A percentile compares a stretch with the other conserved stretches of the same genome.
Evolutionary conservation across 2,329 filamentous ascomycete genomes (phyloP).

Genomic region (Stachybotrys chlorohalonatus): DNA sequence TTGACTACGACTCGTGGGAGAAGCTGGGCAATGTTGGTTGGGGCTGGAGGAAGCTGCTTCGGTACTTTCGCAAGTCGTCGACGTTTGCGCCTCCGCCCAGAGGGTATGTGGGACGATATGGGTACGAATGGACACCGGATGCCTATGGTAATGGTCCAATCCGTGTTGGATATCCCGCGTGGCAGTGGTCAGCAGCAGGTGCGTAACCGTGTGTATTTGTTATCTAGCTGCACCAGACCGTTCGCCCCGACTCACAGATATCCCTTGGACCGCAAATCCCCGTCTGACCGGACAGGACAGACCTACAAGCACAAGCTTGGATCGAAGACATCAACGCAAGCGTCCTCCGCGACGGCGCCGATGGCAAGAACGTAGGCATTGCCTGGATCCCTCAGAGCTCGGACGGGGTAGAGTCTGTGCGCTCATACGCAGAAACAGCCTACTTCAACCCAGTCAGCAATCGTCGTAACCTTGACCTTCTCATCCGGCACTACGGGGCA

Average conservation of each 20-base stretch:
- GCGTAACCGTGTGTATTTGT: neutral
- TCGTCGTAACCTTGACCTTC: constrained; percentile 10
- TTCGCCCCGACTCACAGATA: neutral
- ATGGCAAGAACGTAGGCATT: constrained; percentile 12
- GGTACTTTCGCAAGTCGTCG: constrained; percentile 12
- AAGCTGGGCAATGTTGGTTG: constrained; percentile 25
- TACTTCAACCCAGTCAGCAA: constrained; percentile 9
- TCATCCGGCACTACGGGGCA: constrained; percentile 12
- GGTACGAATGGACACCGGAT: constrained; percentile 9
- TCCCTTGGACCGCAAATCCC: too few relatives aligned
- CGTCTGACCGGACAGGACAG: neutral
- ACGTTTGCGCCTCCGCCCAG: constrained; percentile 8
- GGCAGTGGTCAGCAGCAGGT: constrained; percentile 15
- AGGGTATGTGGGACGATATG: constrained; percentile 10
- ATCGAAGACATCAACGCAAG: constrained; percentile 7
- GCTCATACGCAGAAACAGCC: constrained; percentile 11
- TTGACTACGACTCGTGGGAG: constrained; percentile 25
- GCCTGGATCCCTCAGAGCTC: constrained; percentile 13
- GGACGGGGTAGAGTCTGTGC: constrained; percentile 8
- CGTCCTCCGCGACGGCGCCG: constrained; percentile 10
- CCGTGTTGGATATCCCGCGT: constrained; percentile 11
- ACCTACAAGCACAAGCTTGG: constrained; percentile 7
- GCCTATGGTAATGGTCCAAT: constrained; percentile 14
- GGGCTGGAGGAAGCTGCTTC: constrained; percentile 22
- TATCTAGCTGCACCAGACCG: neutral